Base-by-base conservation (phyloP, 1,139 yeast species). In the Pichia sp. region DNA sequence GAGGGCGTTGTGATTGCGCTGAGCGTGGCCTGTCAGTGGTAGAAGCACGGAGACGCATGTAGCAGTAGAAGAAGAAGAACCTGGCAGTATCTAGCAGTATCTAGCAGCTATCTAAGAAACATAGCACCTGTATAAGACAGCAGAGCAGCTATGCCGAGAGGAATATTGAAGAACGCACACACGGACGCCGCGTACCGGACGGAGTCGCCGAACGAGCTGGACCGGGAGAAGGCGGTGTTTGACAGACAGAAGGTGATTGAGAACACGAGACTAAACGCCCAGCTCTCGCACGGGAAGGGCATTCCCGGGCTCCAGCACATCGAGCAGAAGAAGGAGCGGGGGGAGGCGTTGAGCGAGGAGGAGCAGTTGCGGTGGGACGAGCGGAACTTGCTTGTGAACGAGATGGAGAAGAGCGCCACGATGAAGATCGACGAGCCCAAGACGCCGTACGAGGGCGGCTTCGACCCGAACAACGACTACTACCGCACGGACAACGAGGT, bases 371-470 rank as follows among this genome's bases (percentile, higher is more conserved):
- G 79, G 62, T 87, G 93, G 92, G 92, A 87, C 67, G 93, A 87
- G 64, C 74, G 83, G 54, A 86, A 85, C 63, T 71, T 87, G 58
- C 76, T 83, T 62, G 72, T 81, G 56, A 78, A 86, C 20, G 93
- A 87, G 67, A 85, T 80, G 65, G 89, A 84, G 62, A 83, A 85
- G 67, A 73, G 79, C 34, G 81, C 92, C 38, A 85, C 89, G 46
- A 86, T 86, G 92, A 81, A 83, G 69, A 91, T 93, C 51, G 96
- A 90, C 64, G 99, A 93, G 71, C 99, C 99, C 41, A 93, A 93
- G 75, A 93, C 99, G 2, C 99, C 99, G 3, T 93, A 87, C 67
- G 96, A 89, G 67, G 96, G 96, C 24, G 96, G 97, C 0, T 87
- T 89, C 47, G 87, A 89, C 63, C 95, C 95, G 2, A 80, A 82